Conservation (phyloP, 192 early-diverging fungal genomes). For the Umbelopsis isabellina region DNA sequence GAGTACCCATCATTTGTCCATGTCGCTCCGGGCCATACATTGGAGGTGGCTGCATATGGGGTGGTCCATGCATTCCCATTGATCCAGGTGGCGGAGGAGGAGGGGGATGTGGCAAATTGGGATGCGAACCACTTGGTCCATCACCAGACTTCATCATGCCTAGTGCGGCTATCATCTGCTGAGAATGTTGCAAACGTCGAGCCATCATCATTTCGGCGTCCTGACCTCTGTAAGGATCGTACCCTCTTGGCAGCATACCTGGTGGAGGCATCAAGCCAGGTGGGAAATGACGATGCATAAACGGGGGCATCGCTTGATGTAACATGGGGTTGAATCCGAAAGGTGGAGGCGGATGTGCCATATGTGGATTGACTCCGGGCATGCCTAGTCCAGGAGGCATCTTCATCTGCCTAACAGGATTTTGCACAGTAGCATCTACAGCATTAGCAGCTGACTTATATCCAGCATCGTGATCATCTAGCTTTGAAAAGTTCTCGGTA, state of each 20-base stretch:
- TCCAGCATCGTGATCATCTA: no score
- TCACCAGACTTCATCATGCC: slow-evolving; percentile 34
- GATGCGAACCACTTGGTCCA: slow-evolving; percentile 11
- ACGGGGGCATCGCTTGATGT: slow-evolving; percentile 20
- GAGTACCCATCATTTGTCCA: neutral
- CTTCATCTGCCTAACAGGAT: neutral
- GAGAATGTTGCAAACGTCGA: slow-evolving; percentile 40
- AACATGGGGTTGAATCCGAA: slow-evolving; percentile 22
- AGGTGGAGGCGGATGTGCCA: slow-evolving; percentile 5
- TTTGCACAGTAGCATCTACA: no score
- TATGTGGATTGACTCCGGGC: neutral
- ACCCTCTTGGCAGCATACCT: slow-evolving; percentile 34
- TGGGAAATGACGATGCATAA: slow-evolving; percentile 19
- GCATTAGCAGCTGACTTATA: no score
- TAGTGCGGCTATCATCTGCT: slow-evolving; percentile 38
- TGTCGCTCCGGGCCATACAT: neutral
- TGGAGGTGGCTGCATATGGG: neutral
- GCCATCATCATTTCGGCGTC: slow-evolving; percentile 36
- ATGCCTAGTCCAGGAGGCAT: neutral
- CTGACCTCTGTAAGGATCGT: slow-evolving; percentile 38
- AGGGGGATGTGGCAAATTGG: slow-evolving; percentile 11
- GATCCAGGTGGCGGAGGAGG: slow-evolving; percentile 18
- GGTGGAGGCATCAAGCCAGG: slow-evolving; percentile 36
- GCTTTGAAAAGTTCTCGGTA: no score
- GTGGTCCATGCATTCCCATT: slow-evolving; percentile 17